These are phyloP conservation scores for Salvia miltiorrhiza DNA, from an alignment of 257 asterid species.

Conservation along the genomic window DNA sequence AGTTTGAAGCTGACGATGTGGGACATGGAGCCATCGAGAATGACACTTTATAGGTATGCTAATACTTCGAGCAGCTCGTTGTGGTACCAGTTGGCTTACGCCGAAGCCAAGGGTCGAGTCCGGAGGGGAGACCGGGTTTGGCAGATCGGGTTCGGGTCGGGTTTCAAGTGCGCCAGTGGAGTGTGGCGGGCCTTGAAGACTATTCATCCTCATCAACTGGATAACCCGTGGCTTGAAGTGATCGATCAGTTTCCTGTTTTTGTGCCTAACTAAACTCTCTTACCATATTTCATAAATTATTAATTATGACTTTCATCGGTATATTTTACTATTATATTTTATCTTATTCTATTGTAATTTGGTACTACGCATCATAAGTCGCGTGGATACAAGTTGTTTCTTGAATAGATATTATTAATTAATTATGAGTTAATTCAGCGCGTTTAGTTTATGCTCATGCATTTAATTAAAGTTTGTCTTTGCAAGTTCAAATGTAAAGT, in stretches of 20 bases:
- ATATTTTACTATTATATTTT: no score
- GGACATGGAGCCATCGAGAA: conserved; percentile 44
- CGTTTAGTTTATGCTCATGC: conserved; percentile 16
- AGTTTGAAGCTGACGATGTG: not conserved
- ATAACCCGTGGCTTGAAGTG: conserved; percentile 48
- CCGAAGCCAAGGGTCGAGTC: conserved; percentile 50
- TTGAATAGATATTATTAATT: no score
- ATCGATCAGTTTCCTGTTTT: conserved; percentile 32
- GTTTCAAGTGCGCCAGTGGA: conserved; percentile 52
- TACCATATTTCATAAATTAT: not conserved
- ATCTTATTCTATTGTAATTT: no score
- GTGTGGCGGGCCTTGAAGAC: conserved; percentile 40
- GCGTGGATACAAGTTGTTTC: no score
- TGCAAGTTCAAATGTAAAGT: no score
- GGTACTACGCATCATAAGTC: no score
- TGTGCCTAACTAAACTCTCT: no score
- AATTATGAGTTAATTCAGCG: no score
- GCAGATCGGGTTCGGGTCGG: conserved; percentile 66
- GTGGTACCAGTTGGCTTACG: conserved; percentile 53
- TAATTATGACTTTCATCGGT: no score
- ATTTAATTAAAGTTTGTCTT: no score
- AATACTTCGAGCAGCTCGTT: conserved; percentile 56
- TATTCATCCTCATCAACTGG: not conserved
- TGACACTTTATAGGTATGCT: conserved; percentile 31
- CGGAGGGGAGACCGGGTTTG: conserved; percentile 46